Percentiles rank a stretch among this genome's conserved stretches.
phyloP scores from a whole-genome alignment of 352 stramenopile species.

The Phytophthora foliorum region DNA sequence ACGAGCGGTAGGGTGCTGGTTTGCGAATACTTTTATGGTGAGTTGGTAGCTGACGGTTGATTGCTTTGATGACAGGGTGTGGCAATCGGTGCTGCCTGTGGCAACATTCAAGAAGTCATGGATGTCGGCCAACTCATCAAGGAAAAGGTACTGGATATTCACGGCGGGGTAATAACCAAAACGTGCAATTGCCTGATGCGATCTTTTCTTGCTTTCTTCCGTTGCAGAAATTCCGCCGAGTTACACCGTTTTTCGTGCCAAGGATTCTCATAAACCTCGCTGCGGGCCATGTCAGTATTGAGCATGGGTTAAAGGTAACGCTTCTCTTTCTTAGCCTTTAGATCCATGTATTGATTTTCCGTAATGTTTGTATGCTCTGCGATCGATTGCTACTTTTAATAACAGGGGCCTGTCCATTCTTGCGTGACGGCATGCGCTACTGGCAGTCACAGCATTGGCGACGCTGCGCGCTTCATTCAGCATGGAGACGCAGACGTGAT shows the following conservation, averaged over 20 bases:
- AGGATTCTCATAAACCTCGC: conserved; percentile 95
- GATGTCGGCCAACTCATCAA: conserved; percentile 73
- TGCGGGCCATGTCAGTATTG: conserved; percentile 92
- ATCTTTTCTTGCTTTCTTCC: not conserved
- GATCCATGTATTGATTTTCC: too few relatives aligned
- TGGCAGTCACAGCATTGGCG: conserved; percentile 96
- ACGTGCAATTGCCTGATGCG: not conserved
- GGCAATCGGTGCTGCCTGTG: conserved; percentile 84
- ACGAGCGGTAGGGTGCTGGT: conserved; percentile 51
- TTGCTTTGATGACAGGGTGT: conserved; percentile 57
- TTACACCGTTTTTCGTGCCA: conserved; percentile 95
- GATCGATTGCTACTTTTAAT: not conserved
- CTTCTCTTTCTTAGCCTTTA: too few relatives aligned
- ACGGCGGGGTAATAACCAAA: not conserved
- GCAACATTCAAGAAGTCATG: conserved; percentile 89
- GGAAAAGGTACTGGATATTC: conserved; percentile 54
- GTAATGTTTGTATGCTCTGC: too few relatives aligned
- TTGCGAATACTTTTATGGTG: too few relatives aligned
- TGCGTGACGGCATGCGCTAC: conserved; percentile 97
- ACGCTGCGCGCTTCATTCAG: conserved; percentile 93
- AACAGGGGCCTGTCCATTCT: conserved; percentile 96
- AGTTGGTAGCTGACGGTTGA: conserved; percentile 1
- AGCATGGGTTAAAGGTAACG: conserved; percentile 87
- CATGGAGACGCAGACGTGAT: conserved; percentile 95
- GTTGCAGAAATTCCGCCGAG: conserved; percentile 85